Conservation (phyloP, 306 rosid species). For the Quercus ilex region DNA sequence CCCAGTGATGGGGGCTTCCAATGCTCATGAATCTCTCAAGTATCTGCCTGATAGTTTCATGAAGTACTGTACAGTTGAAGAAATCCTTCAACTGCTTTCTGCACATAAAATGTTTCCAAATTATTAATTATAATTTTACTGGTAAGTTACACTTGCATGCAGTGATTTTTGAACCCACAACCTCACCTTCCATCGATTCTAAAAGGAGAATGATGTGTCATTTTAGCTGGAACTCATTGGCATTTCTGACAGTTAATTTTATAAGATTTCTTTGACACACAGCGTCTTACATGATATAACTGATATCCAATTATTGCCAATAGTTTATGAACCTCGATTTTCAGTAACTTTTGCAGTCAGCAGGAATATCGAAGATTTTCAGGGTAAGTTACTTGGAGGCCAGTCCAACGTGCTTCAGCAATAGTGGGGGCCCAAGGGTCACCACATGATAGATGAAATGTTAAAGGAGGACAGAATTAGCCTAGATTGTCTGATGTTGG, state of each 20-base stretch:
- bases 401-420: constrained; percentile 10
- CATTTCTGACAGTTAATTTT: neutral
- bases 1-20: constrained; percentile 71
- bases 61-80: constrained; percentile 58
- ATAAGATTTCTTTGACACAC: neutral
- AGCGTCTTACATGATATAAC: neutral
- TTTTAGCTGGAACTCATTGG: neutral
- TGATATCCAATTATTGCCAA: neutral
- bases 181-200: too few relatives aligned
- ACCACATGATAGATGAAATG: constrained; percentile 4
- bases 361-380: constrained; percentile 2
- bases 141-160: too few relatives aligned
- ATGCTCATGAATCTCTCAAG: constrained; percentile 65
- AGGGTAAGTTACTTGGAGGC: neutral
- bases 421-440: neutral
- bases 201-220: too few relatives aligned
- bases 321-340: neutral
- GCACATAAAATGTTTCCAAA: constrained; percentile 36
- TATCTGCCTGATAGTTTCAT: constrained; percentile 56
- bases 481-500: neutral
- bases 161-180: too few relatives aligned
- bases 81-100: constrained; percentile 70
- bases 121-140: constrained; percentile 4
- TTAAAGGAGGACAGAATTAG: neutral
- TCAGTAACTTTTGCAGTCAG: neutral